Evolutionary conservation across 176 grass and related monocot species (phyloP).

Genomic region (Alloteropsis semialata): DNA sequence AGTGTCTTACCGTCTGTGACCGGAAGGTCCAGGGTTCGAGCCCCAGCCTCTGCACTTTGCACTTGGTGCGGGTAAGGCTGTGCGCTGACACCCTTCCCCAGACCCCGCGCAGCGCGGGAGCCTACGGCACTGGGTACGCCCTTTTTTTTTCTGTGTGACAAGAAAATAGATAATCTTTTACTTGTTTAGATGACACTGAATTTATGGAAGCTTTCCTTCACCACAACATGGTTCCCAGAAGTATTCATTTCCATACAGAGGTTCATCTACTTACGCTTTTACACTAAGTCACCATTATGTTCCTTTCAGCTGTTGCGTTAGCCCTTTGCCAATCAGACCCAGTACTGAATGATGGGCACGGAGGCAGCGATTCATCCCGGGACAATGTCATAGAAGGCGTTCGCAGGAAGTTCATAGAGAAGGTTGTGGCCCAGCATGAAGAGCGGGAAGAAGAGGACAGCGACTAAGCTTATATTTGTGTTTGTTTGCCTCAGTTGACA

Average conservation of each 20-base stretch:
- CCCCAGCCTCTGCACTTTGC: no score
- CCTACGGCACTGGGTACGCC: no score
- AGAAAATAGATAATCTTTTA: not conserved
- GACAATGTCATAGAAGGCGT: slow-evolving; percentile 79
- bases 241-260: not conserved
- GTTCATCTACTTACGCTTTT: not conserved
- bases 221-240: not conserved
- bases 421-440: slow-evolving; percentile 76
- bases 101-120: no score
- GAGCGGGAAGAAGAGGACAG: slow-evolving; percentile 70
- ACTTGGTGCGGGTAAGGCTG: no score
- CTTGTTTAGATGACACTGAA: not conserved
- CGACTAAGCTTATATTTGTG: slow-evolving; percentile 38
- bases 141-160: not conserved
- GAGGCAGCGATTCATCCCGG: slow-evolving; percentile 55
- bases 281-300: slow-evolving; percentile 3
- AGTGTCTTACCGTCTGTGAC: no score
- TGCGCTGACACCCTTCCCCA: no score
- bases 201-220: slow-evolving; percentile 16
- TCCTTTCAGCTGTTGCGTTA: slow-evolving; percentile 80
- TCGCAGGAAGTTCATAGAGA: slow-evolving; percentile 92
- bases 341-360: slow-evolving; percentile 83
- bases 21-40: no score
- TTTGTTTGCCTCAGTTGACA: not conserved
- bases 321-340: slow-evolving; percentile 82